These are phyloP conservation scores for Scalesia atractyloides DNA, from an alignment of 129 eudicot genomes.

Conservation along the genomic window DNA sequence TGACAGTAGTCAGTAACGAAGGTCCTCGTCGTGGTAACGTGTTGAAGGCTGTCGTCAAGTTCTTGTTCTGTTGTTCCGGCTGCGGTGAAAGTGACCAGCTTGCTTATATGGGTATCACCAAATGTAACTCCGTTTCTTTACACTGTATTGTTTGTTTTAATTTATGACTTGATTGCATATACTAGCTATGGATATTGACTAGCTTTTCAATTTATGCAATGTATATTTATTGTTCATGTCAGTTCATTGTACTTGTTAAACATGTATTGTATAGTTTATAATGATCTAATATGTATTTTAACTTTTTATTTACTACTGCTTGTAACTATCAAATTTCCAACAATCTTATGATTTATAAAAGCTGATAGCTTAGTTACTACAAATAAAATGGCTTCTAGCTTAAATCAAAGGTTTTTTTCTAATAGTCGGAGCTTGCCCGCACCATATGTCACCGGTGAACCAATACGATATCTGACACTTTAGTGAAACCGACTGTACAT, in stretches of 20 bases:
- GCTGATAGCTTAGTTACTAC: too few relatives aligned
- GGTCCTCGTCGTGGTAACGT: background rate
- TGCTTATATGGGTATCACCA: background rate
- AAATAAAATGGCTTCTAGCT: too few relatives aligned
- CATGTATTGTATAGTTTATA: background rate
- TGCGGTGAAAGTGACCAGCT: background rate
- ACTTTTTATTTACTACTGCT: background rate
- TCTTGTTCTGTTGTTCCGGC: constrained; percentile 3
- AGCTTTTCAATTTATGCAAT: background rate
- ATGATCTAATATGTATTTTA: background rate
- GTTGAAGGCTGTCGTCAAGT: background rate
- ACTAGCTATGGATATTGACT: background rate
- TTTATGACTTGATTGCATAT: background rate
- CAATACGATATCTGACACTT: too few relatives aligned
- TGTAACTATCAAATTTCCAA: background rate
- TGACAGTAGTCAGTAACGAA: background rate
- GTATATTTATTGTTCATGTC: background rate
- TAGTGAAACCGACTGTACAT: too few relatives aligned
- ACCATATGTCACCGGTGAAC: too few relatives aligned
- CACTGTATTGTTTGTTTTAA: background rate
- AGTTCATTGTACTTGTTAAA: background rate
- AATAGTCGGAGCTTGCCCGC: too few relatives aligned
- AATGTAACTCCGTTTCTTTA: too few relatives aligned
- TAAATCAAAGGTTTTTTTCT: too few relatives aligned
- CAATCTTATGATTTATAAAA: too few relatives aligned